phyloP scores from a whole-genome alignment of 2,329 filamentous ascomycete genomes.

The Teratosphaeria destructans region DNA sequence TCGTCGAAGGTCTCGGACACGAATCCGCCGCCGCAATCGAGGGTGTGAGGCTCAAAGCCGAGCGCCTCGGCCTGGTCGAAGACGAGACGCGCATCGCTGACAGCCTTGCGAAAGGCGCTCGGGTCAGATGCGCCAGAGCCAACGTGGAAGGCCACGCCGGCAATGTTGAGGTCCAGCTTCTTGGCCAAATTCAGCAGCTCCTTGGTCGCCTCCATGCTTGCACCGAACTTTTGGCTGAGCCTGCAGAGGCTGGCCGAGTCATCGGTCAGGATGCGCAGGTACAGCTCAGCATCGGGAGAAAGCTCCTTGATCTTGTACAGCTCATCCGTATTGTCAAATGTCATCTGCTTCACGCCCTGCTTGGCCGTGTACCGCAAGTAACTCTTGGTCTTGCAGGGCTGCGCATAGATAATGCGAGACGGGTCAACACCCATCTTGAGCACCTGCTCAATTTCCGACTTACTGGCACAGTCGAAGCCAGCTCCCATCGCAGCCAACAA shows the following conservation, averaged over 20 bases:
- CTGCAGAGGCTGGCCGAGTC: constrained; percentile 91
- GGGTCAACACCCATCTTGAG: constrained; percentile 73
- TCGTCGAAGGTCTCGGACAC: constrained; percentile 80
- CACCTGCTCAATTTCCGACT: constrained; percentile 90
- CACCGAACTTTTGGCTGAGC: constrained; percentile 94
- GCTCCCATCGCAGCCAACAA: constrained; percentile 81
- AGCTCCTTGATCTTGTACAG: constrained; percentile 94
- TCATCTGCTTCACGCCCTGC: constrained; percentile 91
- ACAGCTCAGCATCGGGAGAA: constrained; percentile 81
- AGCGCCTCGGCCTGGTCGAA: constrained; percentile 73
- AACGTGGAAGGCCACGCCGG: constrained; percentile 95
- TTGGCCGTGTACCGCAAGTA: constrained; percentile 85
- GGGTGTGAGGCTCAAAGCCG: constrained; percentile 72
- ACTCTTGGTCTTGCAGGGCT: constrained; percentile 98
- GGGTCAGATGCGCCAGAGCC: constrained; percentile 93
- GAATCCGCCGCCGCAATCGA: constrained; percentile 94
- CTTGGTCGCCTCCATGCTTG: constrained; percentile 70
- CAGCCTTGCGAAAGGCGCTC: constrained; percentile 80
- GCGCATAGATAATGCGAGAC: constrained; percentile 92
- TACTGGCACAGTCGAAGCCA: constrained; percentile 97
- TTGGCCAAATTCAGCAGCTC: constrained; percentile 70
- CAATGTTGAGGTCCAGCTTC: constrained; percentile 75
- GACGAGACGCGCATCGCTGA: constrained; percentile 76
- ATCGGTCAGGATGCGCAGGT: constrained; percentile 89
- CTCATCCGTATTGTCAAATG: constrained; percentile 97